Conservation (phyloP, 2,329 filamentous ascomycete genomes). For the Paecilomyces niveus region DNA sequence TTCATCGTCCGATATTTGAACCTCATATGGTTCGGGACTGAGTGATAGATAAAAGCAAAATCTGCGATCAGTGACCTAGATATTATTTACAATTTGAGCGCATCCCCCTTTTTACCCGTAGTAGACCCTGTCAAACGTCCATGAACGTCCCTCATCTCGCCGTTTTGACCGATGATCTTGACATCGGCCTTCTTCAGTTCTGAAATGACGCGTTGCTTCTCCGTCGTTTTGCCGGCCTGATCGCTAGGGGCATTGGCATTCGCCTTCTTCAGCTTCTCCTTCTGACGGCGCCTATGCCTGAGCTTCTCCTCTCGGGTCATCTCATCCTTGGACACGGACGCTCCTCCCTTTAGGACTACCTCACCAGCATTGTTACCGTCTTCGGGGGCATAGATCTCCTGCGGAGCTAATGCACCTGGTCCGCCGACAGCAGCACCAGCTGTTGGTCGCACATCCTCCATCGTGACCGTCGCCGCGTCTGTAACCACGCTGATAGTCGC, state of each 20-base stretch:
- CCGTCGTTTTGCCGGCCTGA: conserved; percentile 36
- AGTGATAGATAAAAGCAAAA: neutral
- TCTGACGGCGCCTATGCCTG: conserved; percentile 68
- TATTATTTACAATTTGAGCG: conserved; percentile 27
- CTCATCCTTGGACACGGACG: conserved; percentile 74
- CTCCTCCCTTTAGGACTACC: conserved; percentile 67
- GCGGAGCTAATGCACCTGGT: conserved; percentile 73
- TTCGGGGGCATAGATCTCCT: conserved; percentile 85
- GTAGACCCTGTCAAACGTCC: conserved; percentile 54
- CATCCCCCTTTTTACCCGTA: conserved; percentile 18
- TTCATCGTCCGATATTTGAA: neutral
- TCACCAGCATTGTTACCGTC: conserved; percentile 59
- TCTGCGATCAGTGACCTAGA: conserved; percentile 4
- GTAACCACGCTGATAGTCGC: conserved; percentile 79
- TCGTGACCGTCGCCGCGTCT: conserved; percentile 82
- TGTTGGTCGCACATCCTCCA: conserved; percentile 91
- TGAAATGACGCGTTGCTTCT: conserved; percentile 52
- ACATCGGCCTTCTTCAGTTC: conserved; percentile 79
- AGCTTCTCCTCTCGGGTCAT: conserved; percentile 81
- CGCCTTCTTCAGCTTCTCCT: conserved; percentile 70
- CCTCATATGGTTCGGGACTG: neutral
- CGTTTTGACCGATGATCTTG: conserved; percentile 85
- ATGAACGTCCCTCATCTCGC: conserved; percentile 74
- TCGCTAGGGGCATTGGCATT: conserved; percentile 42
- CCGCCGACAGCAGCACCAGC: conserved; percentile 58